These are phyloP conservation scores for Tanacetum coccineum DNA, from an alignment of 129 eudicot species.

Conservation along the genomic window DNA sequence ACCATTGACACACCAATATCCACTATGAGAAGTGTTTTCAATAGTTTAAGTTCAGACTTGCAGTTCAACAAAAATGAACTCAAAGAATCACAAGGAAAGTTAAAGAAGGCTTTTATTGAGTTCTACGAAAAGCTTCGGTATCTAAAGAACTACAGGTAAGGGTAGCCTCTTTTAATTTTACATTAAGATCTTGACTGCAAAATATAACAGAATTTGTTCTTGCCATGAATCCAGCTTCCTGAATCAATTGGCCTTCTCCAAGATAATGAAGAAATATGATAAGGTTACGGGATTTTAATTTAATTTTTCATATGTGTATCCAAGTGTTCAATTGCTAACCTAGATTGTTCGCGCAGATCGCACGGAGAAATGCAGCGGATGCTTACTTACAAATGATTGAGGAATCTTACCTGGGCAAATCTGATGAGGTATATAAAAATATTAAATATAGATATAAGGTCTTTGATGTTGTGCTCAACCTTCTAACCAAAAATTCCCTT, in stretches of 20 bases:
- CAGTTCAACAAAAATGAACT: constrained; percentile 43
- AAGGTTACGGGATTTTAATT: constrained; percentile 33
- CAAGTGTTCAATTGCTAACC: not conserved
- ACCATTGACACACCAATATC: constrained; percentile 52
- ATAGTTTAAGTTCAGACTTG: constrained; percentile 31
- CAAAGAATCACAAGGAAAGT: constrained; percentile 35
- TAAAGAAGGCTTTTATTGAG: constrained; percentile 55
- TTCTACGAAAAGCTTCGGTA: constrained; percentile 54
- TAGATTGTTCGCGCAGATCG: constrained; percentile 27
- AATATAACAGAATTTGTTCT: constrained; percentile 9
- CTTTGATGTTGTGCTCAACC: not conserved
- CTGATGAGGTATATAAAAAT: constrained; percentile 44
- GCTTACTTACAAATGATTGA: constrained; percentile 49
- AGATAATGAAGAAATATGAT: constrained; percentile 68
- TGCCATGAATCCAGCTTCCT: constrained; percentile 43
- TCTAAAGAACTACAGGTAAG: constrained; percentile 57
- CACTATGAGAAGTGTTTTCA: constrained; percentile 44
- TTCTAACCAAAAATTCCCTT: not conserved
- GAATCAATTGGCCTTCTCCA: constrained; percentile 51
- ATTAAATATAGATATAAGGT: not conserved
- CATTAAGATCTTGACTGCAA: not conserved
- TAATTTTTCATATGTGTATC: not conserved
- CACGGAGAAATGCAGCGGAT: constrained; percentile 43
- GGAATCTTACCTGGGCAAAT: constrained; percentile 46
- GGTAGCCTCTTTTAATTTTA: not conserved